Evolutionary conservation across 139 green algal genomes (phyloP).

Genomic region (Closterium sp.): DNA sequence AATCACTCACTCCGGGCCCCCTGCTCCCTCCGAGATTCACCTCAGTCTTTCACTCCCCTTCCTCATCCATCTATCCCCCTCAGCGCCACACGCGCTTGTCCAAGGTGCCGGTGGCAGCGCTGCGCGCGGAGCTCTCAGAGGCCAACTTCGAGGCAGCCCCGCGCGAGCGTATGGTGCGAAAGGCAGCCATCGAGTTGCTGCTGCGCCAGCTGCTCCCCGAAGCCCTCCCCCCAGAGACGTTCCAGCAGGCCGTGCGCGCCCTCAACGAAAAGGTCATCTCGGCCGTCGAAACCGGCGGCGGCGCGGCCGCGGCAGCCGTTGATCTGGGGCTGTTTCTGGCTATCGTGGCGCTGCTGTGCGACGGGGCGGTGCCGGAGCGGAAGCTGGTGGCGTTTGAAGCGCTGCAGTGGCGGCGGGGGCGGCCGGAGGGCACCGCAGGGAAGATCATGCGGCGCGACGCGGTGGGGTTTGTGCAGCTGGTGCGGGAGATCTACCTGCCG

Average conservation of each 20-base stretch:
- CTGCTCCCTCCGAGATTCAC: background rate
- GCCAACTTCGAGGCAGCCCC: background rate
- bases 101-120: background rate
- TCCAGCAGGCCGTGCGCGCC: constrained; percentile 66
- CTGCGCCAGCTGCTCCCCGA: constrained; percentile 46
- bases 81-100: background rate
- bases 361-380: background rate
- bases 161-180: constrained; percentile 50
- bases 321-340: constrained; percentile 59
- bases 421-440: background rate
- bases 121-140: background rate
- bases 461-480: constrained; percentile 8
- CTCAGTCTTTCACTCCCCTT: background rate
- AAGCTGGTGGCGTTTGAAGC: constrained; percentile 39
- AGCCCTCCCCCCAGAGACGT: constrained; percentile 43
- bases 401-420: constrained; percentile 8
- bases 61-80: background rate
- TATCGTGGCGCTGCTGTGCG: constrained; percentile 48
- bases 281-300: constrained; percentile 43
- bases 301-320: constrained; percentile 30
- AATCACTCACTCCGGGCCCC: background rate
- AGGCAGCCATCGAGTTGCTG: constrained; percentile 58
- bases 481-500: constrained; percentile 35
- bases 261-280: constrained; percentile 57
- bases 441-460: constrained; percentile 16